Percentiles rank a stretch among this genome's conserved stretches.
Evolutionary conservation across 2,329 filamentous ascomycete species (phyloP).

Genomic region (Xylaria digitata): DNA sequence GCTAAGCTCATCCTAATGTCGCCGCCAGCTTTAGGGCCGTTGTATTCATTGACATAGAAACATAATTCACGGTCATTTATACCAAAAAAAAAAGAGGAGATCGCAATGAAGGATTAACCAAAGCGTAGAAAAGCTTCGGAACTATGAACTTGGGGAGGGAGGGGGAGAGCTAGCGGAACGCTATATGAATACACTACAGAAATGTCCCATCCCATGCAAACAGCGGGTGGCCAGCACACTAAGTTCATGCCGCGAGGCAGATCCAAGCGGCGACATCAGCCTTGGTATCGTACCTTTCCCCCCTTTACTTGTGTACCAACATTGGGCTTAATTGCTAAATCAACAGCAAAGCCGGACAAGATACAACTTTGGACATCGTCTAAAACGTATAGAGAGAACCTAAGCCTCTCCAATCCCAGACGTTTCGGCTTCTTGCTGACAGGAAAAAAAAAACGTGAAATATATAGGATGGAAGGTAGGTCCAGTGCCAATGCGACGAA

Average conservation of each 20-base stretch:
- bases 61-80: neutral
- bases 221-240: neutral
- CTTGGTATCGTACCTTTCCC: neutral
- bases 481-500: constrained; percentile 5
- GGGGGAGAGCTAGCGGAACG: constrained; percentile 4
- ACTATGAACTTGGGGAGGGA: neutral
- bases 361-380: neutral
- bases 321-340: neutral
- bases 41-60: no score
- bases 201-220: neutral
- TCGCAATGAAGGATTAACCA: constrained; percentile 1
- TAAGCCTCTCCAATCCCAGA: neutral
- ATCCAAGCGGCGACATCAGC: neutral
- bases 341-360: neutral
- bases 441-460: constrained; percentile 1
- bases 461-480: neutral
- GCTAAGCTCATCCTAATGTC: no score
- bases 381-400: constrained; percentile 1
- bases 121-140: constrained; percentile 1
- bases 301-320: neutral
- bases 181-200: constrained; percentile 3
- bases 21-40: no score
- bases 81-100: neutral
- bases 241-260: neutral
- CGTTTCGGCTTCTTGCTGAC: neutral